Percentiles rank a stretch among this genome's conserved stretches.
Conservation (phyloP, 257 asterid genomes). For the Misopates orontium region DNA sequence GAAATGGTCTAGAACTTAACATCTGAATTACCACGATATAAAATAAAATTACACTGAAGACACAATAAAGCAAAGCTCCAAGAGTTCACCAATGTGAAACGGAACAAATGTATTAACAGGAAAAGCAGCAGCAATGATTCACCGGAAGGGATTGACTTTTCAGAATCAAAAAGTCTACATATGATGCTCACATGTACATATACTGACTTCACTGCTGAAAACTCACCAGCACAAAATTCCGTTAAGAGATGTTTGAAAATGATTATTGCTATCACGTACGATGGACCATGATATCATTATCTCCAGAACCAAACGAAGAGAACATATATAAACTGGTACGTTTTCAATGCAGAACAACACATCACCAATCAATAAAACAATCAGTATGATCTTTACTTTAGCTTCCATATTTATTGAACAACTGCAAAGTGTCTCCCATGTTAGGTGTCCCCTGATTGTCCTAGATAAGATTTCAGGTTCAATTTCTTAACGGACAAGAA, state of each 20-base stretch:
- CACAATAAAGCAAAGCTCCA: conserved; percentile 13
- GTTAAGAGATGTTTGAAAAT: background rate
- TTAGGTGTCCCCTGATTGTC: no score
- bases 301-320: conserved; percentile 15
- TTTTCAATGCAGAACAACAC: no score
- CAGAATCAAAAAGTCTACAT: conserved; percentile 15
- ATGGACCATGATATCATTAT: conserved; percentile 18
- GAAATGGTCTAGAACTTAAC: conserved; percentile 19
- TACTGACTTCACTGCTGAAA: conserved; percentile 5
- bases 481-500: no score
- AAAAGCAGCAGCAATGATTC: background rate
- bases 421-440: no score
- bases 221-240: conserved; percentile 4
- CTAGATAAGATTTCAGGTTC: no score
- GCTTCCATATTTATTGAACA: background rate
- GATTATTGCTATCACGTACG: background rate
- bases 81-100: conserved; percentile 17
- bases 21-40: conserved; percentile 13
- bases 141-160: background rate
- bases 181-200: conserved; percentile 10
- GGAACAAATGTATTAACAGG: background rate
- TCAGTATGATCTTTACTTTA: no score
- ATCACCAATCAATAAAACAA: no score
- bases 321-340: background rate
- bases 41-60: conserved; percentile 12